Base-by-base conservation (phyloP, 2,329 filamentous ascomycete genomes). In the Exophiala calicioides region DNA sequence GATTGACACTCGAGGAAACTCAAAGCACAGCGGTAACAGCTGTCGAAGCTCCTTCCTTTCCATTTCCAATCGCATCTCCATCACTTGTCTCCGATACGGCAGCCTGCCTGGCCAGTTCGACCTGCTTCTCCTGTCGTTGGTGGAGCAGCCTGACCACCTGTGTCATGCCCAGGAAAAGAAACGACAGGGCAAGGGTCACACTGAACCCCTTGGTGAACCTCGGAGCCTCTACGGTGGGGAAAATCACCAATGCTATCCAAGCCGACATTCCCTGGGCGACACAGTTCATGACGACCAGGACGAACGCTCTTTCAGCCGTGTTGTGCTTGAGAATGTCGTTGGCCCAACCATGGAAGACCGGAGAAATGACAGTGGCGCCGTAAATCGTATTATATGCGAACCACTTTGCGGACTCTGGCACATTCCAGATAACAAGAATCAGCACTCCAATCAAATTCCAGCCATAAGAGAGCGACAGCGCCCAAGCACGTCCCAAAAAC, bases 221-320 rank as follows among this genome's bases (percentile, higher is more conserved):
- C 1, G 70, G 70, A 1, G 61, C 69, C 52, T 73, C 70, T 2
- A 68, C 63, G 0, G 71, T 73, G 50, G 68, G 68, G 52, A 78
- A 82, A 0, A 73, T 70, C 5, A 81, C 57, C 2, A 81, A 55
- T 4, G 72, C 73, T 2, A 75, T 79, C 77, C 77, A 81, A 0
- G 74, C 77, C 0, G 74, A 79, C 1, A 75, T 76, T 0, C 71
- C 78, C 57, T 78, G 76, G 0, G 76, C 68, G 13, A 81, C 63
- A 0, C 68, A 66, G 34, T 77, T 81, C 49, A 78, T 73, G 18
- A 76, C 57, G 3, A 80, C 70, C 4, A 80, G 58, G 0, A 70
- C 73, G 38, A 79, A 68, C 0, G 75, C 67, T 4, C 78, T 62
- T 47, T 79, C 71, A 0, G 68, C 69, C 0, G 70, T 69, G 1